Conservation (phyloP, 805 yeast genomes). For the Candida boleticola region DNA sequence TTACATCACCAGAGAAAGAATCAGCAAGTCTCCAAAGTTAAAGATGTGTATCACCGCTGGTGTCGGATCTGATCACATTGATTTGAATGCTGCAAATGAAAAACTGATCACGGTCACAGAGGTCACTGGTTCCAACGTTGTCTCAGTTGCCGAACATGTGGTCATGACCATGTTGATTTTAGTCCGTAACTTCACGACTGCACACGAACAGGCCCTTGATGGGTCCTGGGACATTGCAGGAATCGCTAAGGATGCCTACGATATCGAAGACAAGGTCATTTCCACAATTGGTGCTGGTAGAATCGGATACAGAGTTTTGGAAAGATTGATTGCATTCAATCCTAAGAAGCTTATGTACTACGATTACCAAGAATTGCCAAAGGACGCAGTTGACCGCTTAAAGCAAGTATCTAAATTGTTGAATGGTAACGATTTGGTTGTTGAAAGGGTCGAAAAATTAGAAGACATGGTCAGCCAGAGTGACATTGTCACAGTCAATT, state of each 20-base stretch:
- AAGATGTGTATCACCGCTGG: conserved; percentile 77
- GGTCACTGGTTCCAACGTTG: conserved; percentile 81
- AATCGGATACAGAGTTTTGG: conserved; percentile 74
- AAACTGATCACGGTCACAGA: conserved; percentile 66
- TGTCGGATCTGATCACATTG: conserved; percentile 82
- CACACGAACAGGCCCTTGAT: conserved; percentile 62
- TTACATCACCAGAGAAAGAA: conserved; percentile 64
- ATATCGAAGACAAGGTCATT: conserved; percentile 70
- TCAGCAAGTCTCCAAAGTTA: conserved; percentile 67
- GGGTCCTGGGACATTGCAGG: conserved; percentile 79
- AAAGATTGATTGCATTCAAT: conserved; percentile 68
- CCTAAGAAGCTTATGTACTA: conserved; percentile 72
- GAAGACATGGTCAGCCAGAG: conserved; percentile 66
- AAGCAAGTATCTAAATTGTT: conserved; percentile 34
- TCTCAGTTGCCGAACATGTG: conserved; percentile 80
- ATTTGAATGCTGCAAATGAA: conserved; percentile 65
- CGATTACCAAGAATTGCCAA: conserved; percentile 69
- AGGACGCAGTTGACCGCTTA: conserved; percentile 43
- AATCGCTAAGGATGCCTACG: conserved; percentile 70
- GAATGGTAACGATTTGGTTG: conserved; percentile 53
- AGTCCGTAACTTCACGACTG: conserved; percentile 76
- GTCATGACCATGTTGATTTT: conserved; percentile 68
- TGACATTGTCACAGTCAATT: conserved; percentile 74
- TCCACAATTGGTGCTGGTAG: conserved; percentile 85
- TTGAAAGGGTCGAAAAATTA: conserved; percentile 55